A percentile compares a stretch with the other conserved stretches of the same genome.
phyloP scores from a whole-genome alignment of 768 basidiomycete species.

The Agaricus subrufescens region DNA sequence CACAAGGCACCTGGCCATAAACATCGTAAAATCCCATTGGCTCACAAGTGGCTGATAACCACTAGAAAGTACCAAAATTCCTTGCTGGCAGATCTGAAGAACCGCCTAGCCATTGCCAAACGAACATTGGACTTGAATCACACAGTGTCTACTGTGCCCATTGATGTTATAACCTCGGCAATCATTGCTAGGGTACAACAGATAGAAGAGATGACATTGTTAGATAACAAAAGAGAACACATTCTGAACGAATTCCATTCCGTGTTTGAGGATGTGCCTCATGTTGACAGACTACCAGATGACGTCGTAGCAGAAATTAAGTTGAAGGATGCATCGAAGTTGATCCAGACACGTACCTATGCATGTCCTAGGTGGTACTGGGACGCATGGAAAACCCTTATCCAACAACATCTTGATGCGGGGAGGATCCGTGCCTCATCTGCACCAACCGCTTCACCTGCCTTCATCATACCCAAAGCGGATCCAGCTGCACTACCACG shows the following conservation, averaged over 20 bases:
- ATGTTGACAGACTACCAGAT: conserved; percentile 19
- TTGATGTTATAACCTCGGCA: too few species aligned
- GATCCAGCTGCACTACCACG: conserved; percentile 22
- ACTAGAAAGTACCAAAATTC: background rate
- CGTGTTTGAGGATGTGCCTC: conserved; percentile 23
- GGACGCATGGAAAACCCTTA: conserved; percentile 22
- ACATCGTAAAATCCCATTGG: background rate
- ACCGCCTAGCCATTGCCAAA: background rate
- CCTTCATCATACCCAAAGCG: conserved; percentile 33
- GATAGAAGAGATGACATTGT: too few species aligned
- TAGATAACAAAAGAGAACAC: conserved; percentile 4
- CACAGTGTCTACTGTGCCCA: background rate
- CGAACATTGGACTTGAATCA: background rate
- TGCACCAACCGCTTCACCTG: conserved; percentile 22
- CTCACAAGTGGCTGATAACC: background rate
- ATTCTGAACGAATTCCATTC: conserved; percentile 10
- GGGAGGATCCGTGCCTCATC: conserved; percentile 24
- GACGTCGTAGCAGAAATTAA: conserved; percentile 18
- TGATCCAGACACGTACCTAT: conserved; percentile 11
- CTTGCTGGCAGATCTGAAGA: background rate
- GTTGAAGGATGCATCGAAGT: conserved; percentile 22
- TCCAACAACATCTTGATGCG: conserved; percentile 26
- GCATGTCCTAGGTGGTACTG: conserved; percentile 18
- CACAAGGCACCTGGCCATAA: background rate
- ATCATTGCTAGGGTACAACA: too few species aligned